Evolutionary conservation across 345 rosid genomes (phyloP), one percentile per base, ranked within the genome.

Genomic region (Citrus trifoliata): DNA sequence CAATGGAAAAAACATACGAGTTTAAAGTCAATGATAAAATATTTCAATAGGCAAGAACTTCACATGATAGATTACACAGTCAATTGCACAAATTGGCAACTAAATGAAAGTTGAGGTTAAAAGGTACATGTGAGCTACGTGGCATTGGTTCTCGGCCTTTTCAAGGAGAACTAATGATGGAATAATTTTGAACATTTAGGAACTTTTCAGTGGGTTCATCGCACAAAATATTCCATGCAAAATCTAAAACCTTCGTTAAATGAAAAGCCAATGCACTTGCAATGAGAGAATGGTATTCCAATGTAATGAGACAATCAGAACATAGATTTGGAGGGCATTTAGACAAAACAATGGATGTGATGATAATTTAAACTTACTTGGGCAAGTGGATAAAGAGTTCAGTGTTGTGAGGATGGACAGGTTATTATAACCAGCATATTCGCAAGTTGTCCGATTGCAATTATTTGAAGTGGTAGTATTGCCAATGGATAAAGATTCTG

Each of bases 341-440:
- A 32, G 1, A 32, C 19, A 27, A 21, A n/a, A 35, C 19, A 48
- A 51, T 33, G 18, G 56, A 69, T 18, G 75, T 24, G 33, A 10
- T 42, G 42, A 38, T 19, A 58, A 63, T 67, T 59, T 81, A 76
- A 51, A 85, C 87, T 72, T 83, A 86, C 88, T 77, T 14, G 88
- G 48, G 66, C 93, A 90, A 48, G 88, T 82, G 2, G 90, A 68
- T 21, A 51, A 59, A 30, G 88, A 84, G 60, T 72, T 61, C 18
- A 80, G 84, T 21, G 70, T 70, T 10, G 95, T 84, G 62, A 85
- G 46, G 83, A 97, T 88, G 74, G 72, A 75, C 76, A 83, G 79
- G 63, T 61, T 80, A 7, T 71, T 67, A 83, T 80, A 93, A 48
- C 98, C 98, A 66, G 94, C 87, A 68, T 97, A 97, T 53, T 89